A percentile compares a stretch with the other conserved stretches of the same genome.
phyloP scores from a whole-genome alignment of 1,284 basidiomycete genomes.

The Cryptococcus depauperatus region DNA sequence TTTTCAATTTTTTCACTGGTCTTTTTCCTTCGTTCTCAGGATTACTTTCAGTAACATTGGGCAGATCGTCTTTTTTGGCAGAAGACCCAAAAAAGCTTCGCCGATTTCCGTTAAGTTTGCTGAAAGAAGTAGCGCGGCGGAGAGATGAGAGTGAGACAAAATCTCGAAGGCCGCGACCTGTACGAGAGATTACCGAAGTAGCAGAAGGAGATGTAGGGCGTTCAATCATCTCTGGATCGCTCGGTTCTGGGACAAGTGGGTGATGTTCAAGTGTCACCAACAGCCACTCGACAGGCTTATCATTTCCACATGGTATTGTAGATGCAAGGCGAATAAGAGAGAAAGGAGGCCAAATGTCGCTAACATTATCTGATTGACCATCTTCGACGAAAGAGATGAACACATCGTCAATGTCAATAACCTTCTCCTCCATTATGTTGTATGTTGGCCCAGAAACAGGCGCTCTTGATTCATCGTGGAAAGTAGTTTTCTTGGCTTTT shows the following conservation, averaged over 20 bases:
- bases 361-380: conserved; percentile 23
- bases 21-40: background rate
- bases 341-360: conserved; percentile 28
- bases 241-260: conserved; percentile 1
- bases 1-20: background rate
- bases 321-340: conserved; percentile 24
- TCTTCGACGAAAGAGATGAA: conserved; percentile 37
- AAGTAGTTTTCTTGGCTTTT: conserved; percentile 1
- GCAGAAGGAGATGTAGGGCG: conserved; percentile 19
- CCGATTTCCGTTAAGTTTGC: conserved; percentile 1
- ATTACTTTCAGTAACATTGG: background rate
- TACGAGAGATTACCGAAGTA: conserved; percentile 13
- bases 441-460: background rate
- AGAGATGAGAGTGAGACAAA: conserved; percentile 23
- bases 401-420: conserved; percentile 31
- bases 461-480: conserved; percentile 3
- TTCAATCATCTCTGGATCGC: background rate
- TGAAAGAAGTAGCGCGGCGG: conserved; percentile 13
- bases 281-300: conserved; percentile 22
- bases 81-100: conserved; percentile 7
- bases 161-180: conserved; percentile 19
- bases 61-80: background rate
- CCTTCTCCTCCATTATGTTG: conserved; percentile 15
- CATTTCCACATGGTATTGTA: conserved; percentile 1
- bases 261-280: conserved; percentile 26